These are phyloP conservation scores for Allium sativum DNA, from an alignment of 106 monocot genomes.

Conservation along the genomic window DNA sequence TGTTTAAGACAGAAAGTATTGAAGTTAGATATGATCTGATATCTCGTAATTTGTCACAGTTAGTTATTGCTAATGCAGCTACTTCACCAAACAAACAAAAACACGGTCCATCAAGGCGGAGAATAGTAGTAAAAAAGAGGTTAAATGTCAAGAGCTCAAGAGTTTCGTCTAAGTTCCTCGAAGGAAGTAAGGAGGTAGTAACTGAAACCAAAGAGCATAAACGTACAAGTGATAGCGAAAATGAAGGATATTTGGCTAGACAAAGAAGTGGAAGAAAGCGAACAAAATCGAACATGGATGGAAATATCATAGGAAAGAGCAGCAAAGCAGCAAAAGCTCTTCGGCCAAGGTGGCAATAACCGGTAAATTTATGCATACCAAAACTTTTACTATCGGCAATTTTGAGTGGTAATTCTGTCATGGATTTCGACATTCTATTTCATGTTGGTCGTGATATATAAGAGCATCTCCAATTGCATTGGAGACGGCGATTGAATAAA, in stretches of 20 bases:
- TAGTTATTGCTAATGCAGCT: neutral
- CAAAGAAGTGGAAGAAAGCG: conserved; percentile 4
- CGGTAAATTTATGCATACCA: too few species aligned
- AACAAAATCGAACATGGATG: neutral
- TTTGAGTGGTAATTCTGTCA: too few species aligned
- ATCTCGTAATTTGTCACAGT: neutral
- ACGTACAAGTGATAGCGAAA: neutral
- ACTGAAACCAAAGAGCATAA: neutral
- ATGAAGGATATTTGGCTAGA: neutral
- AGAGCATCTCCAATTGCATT: too few species aligned
- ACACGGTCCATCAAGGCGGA: neutral
- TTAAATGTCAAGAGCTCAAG: neutral
- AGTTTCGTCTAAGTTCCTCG: neutral
- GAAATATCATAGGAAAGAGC: neutral
- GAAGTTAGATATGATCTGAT: neutral
- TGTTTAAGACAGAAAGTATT: neutral
- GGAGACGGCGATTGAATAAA: too few species aligned
- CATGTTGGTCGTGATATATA: too few species aligned
- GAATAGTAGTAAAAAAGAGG: neutral
- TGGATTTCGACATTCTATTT: too few species aligned
- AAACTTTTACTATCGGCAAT: too few species aligned
- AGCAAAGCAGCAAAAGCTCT: conserved; percentile 6
- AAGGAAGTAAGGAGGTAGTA: neutral
- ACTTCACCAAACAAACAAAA: neutral
- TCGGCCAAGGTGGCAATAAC: conserved; percentile 8